Base-by-base conservation (phyloP, 2,329 filamentous ascomycete genomes). In the Alternaria arborescens region DNA sequence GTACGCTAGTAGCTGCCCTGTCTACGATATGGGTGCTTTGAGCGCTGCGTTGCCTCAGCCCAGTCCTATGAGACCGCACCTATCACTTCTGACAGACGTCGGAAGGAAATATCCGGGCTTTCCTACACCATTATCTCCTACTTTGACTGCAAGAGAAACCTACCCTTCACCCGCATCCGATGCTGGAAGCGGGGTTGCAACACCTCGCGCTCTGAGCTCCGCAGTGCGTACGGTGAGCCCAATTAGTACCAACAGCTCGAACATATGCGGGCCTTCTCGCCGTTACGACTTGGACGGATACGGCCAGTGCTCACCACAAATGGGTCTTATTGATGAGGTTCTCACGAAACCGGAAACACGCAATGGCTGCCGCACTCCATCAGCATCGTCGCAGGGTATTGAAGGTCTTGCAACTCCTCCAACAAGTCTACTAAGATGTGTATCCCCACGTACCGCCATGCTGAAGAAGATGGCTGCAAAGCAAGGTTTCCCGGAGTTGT, bases 31-130 rank as follows among this genome's bases (percentile, higher is more conserved):
- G 64, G 60, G 65, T 12, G 55, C 68, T 7, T 50, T 67, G 54
- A 58, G 59, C 44, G 34, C 54, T 8, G 52, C 54, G 20, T 14
- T 59, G 2, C 55, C 56, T 8, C 56, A 53, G 5, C 48, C 61
- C 1, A 46, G 60, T 8, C 38, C 24, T 8, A 32, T 53, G n/a
- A 62, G 62, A 48, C 47, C 68, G 7, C 64, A 55, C 2, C 53
- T 75, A 7, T 69, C 72, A 8, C 58, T 72, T 10, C 52, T 72
- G 32, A 77, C 72, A 5, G 73, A 73, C n/a, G 60, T 75, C 1
- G 64, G 70, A 3, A 63, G 72, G n/a, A 73, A 56, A 34, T 73
- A 71, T 46, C 76, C 73, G 11, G 76, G 75, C 41, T 78, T 77
- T 32, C 75, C 72, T 7, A 73, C 55, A 8, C 71, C 75, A 5